phyloP scores from a whole-genome alignment of 306 rosid species.

The Ammopiptanthus mongolicus region DNA sequence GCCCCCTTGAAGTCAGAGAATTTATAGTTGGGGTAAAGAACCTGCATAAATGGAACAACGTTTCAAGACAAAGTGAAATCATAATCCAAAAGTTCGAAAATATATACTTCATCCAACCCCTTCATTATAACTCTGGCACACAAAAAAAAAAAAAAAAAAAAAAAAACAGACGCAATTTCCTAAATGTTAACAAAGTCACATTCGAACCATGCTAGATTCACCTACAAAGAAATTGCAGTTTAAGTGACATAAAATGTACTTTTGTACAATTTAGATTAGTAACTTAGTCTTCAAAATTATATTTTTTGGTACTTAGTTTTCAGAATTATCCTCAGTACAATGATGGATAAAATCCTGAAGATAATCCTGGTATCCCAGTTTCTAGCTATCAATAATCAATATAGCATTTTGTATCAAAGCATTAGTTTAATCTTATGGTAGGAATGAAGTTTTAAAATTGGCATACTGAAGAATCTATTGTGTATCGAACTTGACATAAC shows the following conservation, averaged over 20 bases:
- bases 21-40: conserved; percentile 83
- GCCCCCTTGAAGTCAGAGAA: conserved; percentile 70
- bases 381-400: not conserved
- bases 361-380: not conserved
- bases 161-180: not conserved
- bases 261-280: not conserved
- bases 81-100: not conserved
- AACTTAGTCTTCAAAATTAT: not conserved
- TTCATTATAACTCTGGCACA: not conserved
- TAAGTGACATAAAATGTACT: not conserved
- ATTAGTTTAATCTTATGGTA: not conserved
- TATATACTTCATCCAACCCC: not conserved
- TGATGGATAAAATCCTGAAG: not conserved
- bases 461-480: not conserved
- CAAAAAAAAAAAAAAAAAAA: not conserved
- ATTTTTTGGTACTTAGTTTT: not conserved
- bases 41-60: conserved; percentile 49
- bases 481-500: not conserved
- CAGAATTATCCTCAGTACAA: not conserved
- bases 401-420: not conserved
- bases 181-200: not conserved
- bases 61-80: conserved; percentile 19
- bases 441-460: not conserved
- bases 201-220: not conserved
- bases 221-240: not conserved